These are phyloP conservation scores for Xylaria sp. DNA, from an alignment of 2,329 filamentous ascomycete genomes.

Conservation along the genomic window DNA sequence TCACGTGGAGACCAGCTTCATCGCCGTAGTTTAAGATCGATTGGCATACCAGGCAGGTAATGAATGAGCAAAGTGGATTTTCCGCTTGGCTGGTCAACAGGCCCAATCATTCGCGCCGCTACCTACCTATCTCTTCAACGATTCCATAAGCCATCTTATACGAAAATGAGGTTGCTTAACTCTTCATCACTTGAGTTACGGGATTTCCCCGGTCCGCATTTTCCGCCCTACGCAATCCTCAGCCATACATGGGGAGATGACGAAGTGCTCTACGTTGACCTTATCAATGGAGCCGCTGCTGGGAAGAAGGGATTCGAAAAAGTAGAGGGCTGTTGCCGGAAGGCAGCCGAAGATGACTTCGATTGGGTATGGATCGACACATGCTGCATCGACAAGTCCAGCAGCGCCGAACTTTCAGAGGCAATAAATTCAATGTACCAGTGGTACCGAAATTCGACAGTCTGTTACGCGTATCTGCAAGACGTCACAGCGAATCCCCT, in stretches of 20 bases:
- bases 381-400: slow-evolving; percentile 31
- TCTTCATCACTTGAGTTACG: no score
- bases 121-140: no score
- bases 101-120: no score
- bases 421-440: slow-evolving; percentile 32
- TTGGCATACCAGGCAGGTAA: no score
- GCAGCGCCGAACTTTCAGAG: slow-evolving; percentile 29
- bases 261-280: slow-evolving; percentile 22
- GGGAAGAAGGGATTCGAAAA: slow-evolving; percentile 15
- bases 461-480: slow-evolving; percentile 27
- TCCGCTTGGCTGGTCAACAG: no score
- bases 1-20: no score
- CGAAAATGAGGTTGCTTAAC: no score
- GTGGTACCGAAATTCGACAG: slow-evolving; percentile 21
- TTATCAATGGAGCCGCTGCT: slow-evolving; percentile 4
- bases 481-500: slow-evolving; percentile 16
- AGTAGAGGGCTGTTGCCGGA: slow-evolving; percentile 18
- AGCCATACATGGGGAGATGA: slow-evolving; percentile 27
- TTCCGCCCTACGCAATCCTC: slow-evolving; percentile 29
- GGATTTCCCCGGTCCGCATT: no score
- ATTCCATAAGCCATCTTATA: no score
- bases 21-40: no score
- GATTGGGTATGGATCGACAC: slow-evolving; percentile 30
- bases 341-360: slow-evolving; percentile 17
- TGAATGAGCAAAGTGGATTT: no score